Evolutionary conservation across 352 stramenopile species (phyloP).

Genomic region (Phytopythium vexans): DNA sequence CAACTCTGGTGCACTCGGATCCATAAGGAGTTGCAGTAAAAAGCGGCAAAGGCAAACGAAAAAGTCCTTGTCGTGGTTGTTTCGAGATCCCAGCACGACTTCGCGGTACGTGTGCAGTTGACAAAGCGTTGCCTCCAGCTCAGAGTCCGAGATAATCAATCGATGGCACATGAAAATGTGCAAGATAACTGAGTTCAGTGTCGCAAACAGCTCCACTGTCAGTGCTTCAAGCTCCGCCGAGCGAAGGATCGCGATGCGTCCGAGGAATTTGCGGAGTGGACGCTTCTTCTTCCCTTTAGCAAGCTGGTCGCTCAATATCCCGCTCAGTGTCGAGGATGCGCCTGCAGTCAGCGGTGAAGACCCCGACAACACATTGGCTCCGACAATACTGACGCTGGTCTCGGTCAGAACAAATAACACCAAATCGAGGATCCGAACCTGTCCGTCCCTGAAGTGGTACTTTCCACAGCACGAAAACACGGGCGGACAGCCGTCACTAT

Average conservation of each 20-base stretch:
- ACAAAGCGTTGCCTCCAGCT: slow-evolving; percentile 50
- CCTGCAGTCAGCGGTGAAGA: slow-evolving; percentile 12
- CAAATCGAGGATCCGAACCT: slow-evolving; percentile 50
- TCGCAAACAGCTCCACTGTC: slow-evolving; percentile 41
- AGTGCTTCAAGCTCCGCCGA: slow-evolving; percentile 53
- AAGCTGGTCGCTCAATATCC: slow-evolving; percentile 52
- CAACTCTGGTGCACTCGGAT: slow-evolving; percentile 24
- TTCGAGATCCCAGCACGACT: slow-evolving; percentile 47
- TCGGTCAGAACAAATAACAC: slow-evolving; percentile 58
- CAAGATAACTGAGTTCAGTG: slow-evolving; percentile 57
- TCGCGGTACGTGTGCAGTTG: slow-evolving; percentile 59
- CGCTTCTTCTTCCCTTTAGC: slow-evolving; percentile 49
- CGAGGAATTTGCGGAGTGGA: slow-evolving; percentile 45
- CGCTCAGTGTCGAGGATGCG: slow-evolving; percentile 34
- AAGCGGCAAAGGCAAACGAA: slow-evolving; percentile 61
- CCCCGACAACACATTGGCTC: slow-evolving; percentile 6
- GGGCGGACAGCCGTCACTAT: slow-evolving; percentile 52
- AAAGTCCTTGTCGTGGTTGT: slow-evolving; percentile 58
- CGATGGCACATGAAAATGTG: slow-evolving; percentile 58
- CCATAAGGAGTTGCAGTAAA: slow-evolving; percentile 49
- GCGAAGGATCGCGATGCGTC: slow-evolving; percentile 42
- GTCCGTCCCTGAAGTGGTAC: slow-evolving; percentile 53
- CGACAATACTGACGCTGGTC: slow-evolving; percentile 29
- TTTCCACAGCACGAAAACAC: slow-evolving; percentile 45
- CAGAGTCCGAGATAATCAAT: slow-evolving; percentile 42